Conservation (phyloP, 345 rosid species). For the Eucalyptus viminalis region DNA sequence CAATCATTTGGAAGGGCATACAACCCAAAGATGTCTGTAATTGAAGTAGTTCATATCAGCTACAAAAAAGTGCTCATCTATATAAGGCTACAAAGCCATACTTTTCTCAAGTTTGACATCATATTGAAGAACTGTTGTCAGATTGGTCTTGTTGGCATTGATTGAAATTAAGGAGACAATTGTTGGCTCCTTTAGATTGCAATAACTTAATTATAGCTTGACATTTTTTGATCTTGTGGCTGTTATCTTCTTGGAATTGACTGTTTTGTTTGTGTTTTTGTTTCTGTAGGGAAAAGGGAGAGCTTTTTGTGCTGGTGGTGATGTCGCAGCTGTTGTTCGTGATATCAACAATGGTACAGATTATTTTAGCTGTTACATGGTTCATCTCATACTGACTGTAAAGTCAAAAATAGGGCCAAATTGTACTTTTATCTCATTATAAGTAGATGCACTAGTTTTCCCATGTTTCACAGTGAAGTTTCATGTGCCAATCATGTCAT, state of each 20-base stretch:
- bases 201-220: not conserved
- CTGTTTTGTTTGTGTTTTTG: not conserved
- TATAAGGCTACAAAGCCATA: not conserved
- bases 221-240: not conserved
- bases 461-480: not conserved
- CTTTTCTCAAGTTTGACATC: not conserved
- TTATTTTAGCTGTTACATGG: not conserved
- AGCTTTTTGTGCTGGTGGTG: too few relatives aligned
- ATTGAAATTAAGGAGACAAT: not conserved
- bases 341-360: slow-evolving; percentile 5
- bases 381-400: not conserved
- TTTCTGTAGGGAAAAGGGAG: slow-evolving; percentile 43
- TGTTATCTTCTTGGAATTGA: not conserved
- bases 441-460: not conserved
- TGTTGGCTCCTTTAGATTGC: not conserved
- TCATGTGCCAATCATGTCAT: not conserved
- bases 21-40: not conserved
- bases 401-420: not conserved
- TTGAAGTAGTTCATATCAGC: not conserved
- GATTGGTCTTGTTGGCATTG: not conserved
- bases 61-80: not conserved
- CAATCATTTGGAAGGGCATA: not conserved
- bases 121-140: not conserved
- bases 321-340: not conserved
- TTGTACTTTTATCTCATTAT: not conserved